These are phyloP conservation scores for Glycine tomentella DNA, from an alignment of 306 rosid species.

Conservation along the genomic window DNA sequence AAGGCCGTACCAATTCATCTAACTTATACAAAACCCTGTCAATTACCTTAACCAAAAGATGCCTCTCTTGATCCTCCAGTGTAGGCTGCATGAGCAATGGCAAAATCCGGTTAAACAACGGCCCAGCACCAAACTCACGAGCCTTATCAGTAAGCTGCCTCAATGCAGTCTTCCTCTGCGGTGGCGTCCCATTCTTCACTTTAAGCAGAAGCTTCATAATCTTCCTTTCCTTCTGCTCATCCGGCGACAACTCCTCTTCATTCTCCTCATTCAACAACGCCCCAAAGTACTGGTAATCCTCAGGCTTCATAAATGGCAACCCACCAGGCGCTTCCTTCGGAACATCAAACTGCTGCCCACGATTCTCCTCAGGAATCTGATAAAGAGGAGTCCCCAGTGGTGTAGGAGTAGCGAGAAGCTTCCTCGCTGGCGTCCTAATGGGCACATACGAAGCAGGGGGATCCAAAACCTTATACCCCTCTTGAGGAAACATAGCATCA, in stretches of 20 bases:
- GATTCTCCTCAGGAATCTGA: constrained; percentile 52
- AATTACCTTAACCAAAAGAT: constrained; percentile 54
- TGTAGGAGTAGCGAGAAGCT: constrained; percentile 53
- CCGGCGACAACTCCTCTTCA: constrained; percentile 48
- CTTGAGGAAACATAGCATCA: constrained; percentile 53
- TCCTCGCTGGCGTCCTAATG: constrained; percentile 53
- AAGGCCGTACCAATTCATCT: constrained; percentile 95
- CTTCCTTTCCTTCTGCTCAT: constrained; percentile 52
- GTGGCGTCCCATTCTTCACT: constrained; percentile 53
- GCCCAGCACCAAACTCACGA: constrained; percentile 53
- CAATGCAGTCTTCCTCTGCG: constrained; percentile 46
- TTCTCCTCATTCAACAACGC: constrained; percentile 53
- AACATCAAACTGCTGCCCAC: constrained; percentile 51
- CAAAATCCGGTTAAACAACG: constrained; percentile 50
- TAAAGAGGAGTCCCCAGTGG: constrained; percentile 49
- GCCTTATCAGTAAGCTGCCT: constrained; percentile 55
- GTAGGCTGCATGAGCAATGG: constrained; percentile 56
- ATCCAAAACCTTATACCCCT: constrained; percentile 52
- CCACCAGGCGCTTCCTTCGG: constrained; percentile 52
- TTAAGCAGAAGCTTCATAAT: constrained; percentile 52
- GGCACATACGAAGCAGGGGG: constrained; percentile 54
- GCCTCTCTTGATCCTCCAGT: constrained; percentile 53
- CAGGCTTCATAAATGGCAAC: constrained; percentile 54
- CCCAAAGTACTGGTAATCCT: constrained; percentile 52
- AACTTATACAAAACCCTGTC: constrained; percentile 92